These are phyloP conservation scores for Alternaria triticimaculans DNA, from an alignment of 2,329 filamentous ascomycete species.

Conservation along the genomic window DNA sequence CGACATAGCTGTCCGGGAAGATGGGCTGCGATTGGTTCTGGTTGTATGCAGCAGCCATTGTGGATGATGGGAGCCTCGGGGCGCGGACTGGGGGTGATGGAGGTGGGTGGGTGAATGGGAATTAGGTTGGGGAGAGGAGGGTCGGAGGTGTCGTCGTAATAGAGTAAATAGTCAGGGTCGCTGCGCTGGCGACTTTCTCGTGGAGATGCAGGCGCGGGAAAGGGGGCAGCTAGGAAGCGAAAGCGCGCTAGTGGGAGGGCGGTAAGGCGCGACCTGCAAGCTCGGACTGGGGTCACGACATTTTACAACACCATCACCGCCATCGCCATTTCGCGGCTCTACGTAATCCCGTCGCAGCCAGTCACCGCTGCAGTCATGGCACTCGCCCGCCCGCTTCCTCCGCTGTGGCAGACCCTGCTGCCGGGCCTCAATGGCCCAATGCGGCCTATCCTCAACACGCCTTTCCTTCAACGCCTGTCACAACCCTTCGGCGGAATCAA, in stretches of 20 bases:
- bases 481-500: constrained; percentile 65
- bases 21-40: constrained; percentile 67
- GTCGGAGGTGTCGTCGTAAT: constrained; percentile 23
- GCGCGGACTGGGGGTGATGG: constrained; percentile 15
- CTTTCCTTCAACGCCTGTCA: constrained; percentile 53
- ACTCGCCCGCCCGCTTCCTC: constrained; percentile 51
- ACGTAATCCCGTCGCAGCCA: constrained; percentile 5
- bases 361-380: constrained; percentile 32
- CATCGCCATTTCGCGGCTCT: constrained; percentile 10
- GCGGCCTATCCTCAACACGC: constrained; percentile 48
- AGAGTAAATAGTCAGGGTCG: constrained; percentile 41
- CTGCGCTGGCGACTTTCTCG: constrained; percentile 48
- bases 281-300: constrained; percentile 31
- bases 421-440: constrained; percentile 56
- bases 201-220: constrained; percentile 46
- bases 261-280: constrained; percentile 35
- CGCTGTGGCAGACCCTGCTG: constrained; percentile 60
- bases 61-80: constrained; percentile 36
- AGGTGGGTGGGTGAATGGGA: constrained; percentile 15
- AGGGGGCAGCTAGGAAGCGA: constrained; percentile 51
- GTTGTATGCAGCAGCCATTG: constrained; percentile 69
- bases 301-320: constrained; percentile 38
- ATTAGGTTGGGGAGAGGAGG: constrained; percentile 14
- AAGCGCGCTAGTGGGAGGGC: constrained; percentile 36
- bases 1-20: constrained; percentile 96